Evolutionary conservation across 768 basidiomycete species (phyloP).

Genomic region (Macrocybe gigantea): DNA sequence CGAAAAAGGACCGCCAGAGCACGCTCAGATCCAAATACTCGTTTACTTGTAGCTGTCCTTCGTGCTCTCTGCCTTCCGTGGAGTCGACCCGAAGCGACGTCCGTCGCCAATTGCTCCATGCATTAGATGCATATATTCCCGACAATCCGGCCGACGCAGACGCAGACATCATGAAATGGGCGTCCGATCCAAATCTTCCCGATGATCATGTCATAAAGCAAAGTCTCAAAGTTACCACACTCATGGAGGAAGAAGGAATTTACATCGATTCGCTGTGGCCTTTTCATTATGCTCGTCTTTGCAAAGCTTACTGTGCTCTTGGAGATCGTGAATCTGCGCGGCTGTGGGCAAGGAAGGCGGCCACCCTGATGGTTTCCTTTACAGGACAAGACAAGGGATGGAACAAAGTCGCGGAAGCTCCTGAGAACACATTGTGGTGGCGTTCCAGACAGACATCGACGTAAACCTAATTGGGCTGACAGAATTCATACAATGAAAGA

Average conservation of each 20-base stretch:
- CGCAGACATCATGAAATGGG: conserved; percentile 5
- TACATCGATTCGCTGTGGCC: conserved; percentile 7
- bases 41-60: conserved; percentile 13
- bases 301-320: conserved; percentile 16
- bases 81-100: conserved; percentile 12
- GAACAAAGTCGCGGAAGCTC: conserved; percentile 11
- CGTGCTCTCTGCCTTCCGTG: conserved; percentile 7
- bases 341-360: conserved; percentile 10
- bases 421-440: conserved; percentile 15
- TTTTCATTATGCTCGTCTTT: conserved; percentile 7
- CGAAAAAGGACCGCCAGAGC: conserved; percentile 7
- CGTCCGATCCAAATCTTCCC: conserved; percentile 6
- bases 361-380: conserved; percentile 1
- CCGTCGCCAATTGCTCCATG: conserved; percentile 5
- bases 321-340: conserved; percentile 9
- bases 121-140: background rate
- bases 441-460: conserved; percentile 1
- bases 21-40: conserved; percentile 5
- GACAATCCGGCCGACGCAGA: conserved; percentile 4
- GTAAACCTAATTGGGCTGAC: background rate
- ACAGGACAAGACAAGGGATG: conserved; percentile 11
- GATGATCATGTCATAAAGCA: conserved; percentile 8
- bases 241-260: conserved; percentile 11
- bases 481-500: too few species aligned
- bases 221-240: background rate